phyloP scores from a whole-genome alignment of 306 rosid genomes.

The Cicer chorassanicum region DNA sequence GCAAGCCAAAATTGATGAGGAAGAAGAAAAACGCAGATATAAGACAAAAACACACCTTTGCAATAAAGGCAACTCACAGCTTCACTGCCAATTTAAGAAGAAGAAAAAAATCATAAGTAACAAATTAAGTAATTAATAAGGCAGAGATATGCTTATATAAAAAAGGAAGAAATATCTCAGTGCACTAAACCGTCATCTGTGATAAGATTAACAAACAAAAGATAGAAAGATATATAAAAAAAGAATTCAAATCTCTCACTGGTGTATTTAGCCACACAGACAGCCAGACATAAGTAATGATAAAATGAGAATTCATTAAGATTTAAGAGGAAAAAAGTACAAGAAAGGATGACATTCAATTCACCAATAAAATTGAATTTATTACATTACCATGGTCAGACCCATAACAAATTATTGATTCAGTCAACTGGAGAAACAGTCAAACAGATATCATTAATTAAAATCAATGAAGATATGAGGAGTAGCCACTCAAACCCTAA shows the following conservation, averaged over 20 bases:
- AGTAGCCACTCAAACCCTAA: slow-evolving; percentile 19
- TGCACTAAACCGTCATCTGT: slow-evolving; percentile 13
- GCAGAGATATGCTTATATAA: neutral
- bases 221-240: slow-evolving; percentile 29
- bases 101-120: slow-evolving; percentile 23
- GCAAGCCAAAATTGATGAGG: slow-evolving; percentile 14
- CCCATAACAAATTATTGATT: neutral
- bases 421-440: slow-evolving; percentile 10
- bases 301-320: slow-evolving; percentile 12
- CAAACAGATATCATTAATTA: neutral
- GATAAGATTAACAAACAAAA: slow-evolving; percentile 33
- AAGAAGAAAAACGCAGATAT: slow-evolving; percentile 32
- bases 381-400: slow-evolving; percentile 12
- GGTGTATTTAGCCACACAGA: slow-evolving; percentile 7
- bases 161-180: slow-evolving; percentile 19
- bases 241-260: slow-evolving; percentile 11
- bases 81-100: slow-evolving; percentile 64
- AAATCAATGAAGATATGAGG: slow-evolving; percentile 7
- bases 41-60: slow-evolving; percentile 60
- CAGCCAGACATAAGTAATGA: neutral
- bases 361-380: slow-evolving; percentile 14
- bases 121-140: slow-evolving; percentile 32
- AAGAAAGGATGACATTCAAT: slow-evolving; percentile 23
- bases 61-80: slow-evolving; percentile 83
- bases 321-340: neutral